Percentiles rank a stretch among this genome's conserved stretches.
Conservation (phyloP, 257 asterid genomes). For the Fraxinus excelsior region DNA sequence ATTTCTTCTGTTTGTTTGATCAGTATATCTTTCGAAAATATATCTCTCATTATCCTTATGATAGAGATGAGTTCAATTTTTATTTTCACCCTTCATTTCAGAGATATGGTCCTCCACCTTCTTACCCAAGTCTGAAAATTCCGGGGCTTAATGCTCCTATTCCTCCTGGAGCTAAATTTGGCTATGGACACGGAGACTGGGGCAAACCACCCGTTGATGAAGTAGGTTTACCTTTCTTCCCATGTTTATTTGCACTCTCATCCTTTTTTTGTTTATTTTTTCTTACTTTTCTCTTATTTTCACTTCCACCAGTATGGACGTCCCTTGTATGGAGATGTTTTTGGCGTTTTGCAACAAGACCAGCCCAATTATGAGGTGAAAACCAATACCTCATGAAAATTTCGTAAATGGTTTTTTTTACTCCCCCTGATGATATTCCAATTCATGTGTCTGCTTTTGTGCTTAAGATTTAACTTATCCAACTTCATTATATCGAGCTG, state of each 20-base stretch:
- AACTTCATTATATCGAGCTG: conserved; percentile 15
- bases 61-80: conserved; percentile 13
- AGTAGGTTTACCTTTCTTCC: conserved; percentile 38
- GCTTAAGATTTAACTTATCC: neutral
- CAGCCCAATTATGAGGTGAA: conserved; percentile 77
- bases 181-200: conserved; percentile 95
- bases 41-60: neutral
- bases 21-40: neutral
- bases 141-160: conserved; percentile 97
- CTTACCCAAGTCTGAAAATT: conserved; percentile 88
- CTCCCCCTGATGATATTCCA: neutral
- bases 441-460: neutral
- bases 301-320: conserved; percentile 63
- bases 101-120: conserved; percentile 99
- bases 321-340: conserved; percentile 93
- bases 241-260: neutral
- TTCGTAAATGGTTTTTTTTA: conserved; percentile 10
- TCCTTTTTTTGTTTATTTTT: neutral
- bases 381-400: neutral
- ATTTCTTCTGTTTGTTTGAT: conserved; percentile 1
- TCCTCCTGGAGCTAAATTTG: conserved; percentile 94
- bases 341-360: conserved; percentile 83
- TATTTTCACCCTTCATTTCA: conserved; percentile 31
- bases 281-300: conserved; percentile 2
- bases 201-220: conserved; percentile 99